Evolutionary conservation across 164 flowering plant genomes (phyloP).

Genomic region (Chimonanthus praecox): DNA sequence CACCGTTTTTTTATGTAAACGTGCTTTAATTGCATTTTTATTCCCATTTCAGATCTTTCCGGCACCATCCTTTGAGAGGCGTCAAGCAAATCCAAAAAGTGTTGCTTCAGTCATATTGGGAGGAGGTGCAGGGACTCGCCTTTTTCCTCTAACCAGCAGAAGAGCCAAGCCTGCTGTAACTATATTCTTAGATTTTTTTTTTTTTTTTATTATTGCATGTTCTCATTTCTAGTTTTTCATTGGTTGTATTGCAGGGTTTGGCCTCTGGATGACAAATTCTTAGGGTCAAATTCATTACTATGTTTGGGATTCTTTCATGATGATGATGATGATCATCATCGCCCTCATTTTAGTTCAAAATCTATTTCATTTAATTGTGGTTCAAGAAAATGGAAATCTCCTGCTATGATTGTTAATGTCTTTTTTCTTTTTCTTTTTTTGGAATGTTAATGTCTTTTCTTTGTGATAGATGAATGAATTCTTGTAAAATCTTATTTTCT

Average conservation of each 20-base stretch:
- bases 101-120: slow-evolving; percentile 20
- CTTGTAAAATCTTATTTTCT: no score
- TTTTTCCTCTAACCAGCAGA: slow-evolving; percentile 16
- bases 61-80: slow-evolving; percentile 10
- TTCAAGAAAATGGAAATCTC: not conserved
- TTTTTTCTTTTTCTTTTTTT: no score
- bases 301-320: no score
- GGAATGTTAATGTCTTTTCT: not conserved
- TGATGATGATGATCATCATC: no score
- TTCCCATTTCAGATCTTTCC: slow-evolving; percentile 9
- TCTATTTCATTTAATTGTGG: not conserved
- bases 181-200: not conserved
- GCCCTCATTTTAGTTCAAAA: not conserved
- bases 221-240: not conserved
- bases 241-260: not conserved
- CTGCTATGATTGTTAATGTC: not conserved
- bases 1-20: no score
- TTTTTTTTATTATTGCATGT: not conserved
- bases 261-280: not conserved
- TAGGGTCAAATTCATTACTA: not conserved
- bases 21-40: not conserved
- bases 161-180: slow-evolving; percentile 22
- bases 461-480: no score
- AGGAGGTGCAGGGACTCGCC: slow-evolving; percentile 20
- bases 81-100: slow-evolving; percentile 13